Conservation (phyloP, 108 stramenopile species). For the Cylindrotheca fusiformis region DNA sequence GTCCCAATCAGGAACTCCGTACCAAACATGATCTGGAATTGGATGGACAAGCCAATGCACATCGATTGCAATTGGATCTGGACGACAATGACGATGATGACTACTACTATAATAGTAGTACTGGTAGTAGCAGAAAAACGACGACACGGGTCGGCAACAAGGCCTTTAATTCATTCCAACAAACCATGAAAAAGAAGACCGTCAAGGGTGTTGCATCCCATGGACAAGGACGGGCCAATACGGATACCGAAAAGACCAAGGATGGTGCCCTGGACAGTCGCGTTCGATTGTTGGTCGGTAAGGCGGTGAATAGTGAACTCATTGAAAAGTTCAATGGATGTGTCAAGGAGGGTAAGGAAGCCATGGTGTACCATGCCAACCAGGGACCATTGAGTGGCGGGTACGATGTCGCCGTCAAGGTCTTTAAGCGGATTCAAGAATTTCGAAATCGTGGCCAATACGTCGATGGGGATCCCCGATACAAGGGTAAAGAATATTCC, state of each 20-base stretch:
- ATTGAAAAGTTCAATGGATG: constrained; percentile 70
- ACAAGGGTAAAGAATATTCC: constrained; percentile 35
- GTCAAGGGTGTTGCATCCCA: constrained; percentile 70
- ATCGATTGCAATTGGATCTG: constrained; percentile 32
- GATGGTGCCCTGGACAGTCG: constrained; percentile 70
- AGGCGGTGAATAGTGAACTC: constrained; percentile 62
- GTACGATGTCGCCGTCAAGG: constrained; percentile 79
- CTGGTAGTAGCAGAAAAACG: not conserved
- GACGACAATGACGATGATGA: constrained; percentile 25
- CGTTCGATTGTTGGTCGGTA: constrained; percentile 58
- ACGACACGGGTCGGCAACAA: constrained; percentile 38
- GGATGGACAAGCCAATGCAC: constrained; percentile 54
- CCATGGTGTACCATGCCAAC: constrained; percentile 73
- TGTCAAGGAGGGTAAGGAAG: constrained; percentile 87
- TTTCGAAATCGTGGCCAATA: constrained; percentile 61
- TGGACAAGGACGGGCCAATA: constrained; percentile 67
- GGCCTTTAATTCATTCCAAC: constrained; percentile 61
- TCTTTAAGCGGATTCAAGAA: constrained; percentile 79
- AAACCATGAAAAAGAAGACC: constrained; percentile 42
- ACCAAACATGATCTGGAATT: constrained; percentile 77
- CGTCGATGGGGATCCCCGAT: constrained; percentile 77
- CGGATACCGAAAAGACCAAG: constrained; percentile 55
- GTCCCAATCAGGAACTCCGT: constrained; percentile 64
- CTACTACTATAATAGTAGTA: not conserved
- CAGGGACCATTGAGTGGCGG: constrained; percentile 43